Base-by-base conservation (phyloP, 1,284 basidiomycete species). In the Rhodotorula sp. region DNA sequence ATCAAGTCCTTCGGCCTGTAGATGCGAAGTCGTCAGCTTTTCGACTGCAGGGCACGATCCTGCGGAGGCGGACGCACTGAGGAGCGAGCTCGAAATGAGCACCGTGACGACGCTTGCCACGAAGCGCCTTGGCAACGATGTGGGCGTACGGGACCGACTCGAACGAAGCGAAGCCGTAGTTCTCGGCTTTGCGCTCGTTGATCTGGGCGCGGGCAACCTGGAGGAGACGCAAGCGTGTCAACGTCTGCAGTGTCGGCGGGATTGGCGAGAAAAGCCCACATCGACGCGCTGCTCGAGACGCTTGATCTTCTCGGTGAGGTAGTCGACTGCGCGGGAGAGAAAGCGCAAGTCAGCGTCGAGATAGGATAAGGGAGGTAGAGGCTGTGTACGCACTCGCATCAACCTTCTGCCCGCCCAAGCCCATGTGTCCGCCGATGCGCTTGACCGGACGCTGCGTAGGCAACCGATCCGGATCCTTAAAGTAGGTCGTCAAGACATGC, bases 111-210 rank as follows among this genome's bases (percentile, higher is more conserved):
- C 85, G 85, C 78, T 92, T 92, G 68, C 81, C 81, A 54, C 81
- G 80, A 52, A 93, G 82, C 71, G 87, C 82, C 73, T 87, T 86
- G 4, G 89, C 90, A 20, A 92, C 91, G 57, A 89, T 85, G 76
- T 94, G 91, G 0, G 94, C 92, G 76, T 93, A 94, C 0, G 91
- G 88, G 16, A 96, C 90, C 0, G 92, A 89, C 61, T 91, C 92
- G 87, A 96, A 90, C 30, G 91, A 93, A 4, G 93, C 92, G 59
- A 77, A 75, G 68, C 81, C 94, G 80, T 94, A 95, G 78, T 87
- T 91, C 81, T 95, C 92, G 2, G 92, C 85, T 79, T 89, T 78
- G 37, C 67, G 66, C 48, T 75, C 70, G 31, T 71, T 54, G 16
- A 78, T 78, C 26, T 70, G 73, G 2, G 64, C 55, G 0, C 75